Conservation (phyloP, 106 monocot genomes). For the Chionographis japonica region DNA sequence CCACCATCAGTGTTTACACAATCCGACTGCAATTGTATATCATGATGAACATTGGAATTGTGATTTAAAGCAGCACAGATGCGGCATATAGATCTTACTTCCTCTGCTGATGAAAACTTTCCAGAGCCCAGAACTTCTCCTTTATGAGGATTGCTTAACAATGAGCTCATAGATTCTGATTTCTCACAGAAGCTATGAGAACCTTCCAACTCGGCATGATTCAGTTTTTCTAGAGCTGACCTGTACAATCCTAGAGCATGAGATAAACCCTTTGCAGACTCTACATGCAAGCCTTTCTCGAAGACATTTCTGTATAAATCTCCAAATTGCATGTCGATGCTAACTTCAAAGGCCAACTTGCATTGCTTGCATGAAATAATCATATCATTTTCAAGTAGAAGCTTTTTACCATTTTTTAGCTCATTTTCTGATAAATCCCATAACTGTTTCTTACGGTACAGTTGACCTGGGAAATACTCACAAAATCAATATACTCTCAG, state of each 20-base stretch:
- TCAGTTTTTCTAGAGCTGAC: constrained; percentile 50
- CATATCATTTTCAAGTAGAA: constrained; percentile 36
- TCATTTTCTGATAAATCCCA: constrained; percentile 70
- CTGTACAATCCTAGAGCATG: constrained; percentile 39
- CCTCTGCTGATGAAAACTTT: background rate
- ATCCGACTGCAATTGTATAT: background rate
- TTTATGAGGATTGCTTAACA: background rate
- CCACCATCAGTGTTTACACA: constrained; percentile 3
- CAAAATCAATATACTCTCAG: background rate
- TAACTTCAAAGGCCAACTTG: constrained; percentile 41
- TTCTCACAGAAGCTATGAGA: background rate
- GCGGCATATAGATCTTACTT: constrained; percentile 14
- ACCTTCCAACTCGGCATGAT: constrained; percentile 14
- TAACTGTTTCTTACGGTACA: constrained; percentile 59
- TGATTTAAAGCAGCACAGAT: constrained; percentile 15
- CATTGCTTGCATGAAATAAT: constrained; percentile 70
- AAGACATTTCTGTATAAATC: constrained; percentile 46
- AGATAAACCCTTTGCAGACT: constrained; percentile 11
- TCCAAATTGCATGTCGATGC: constrained; percentile 53
- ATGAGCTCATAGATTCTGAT: background rate
- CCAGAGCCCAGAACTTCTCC: background rate
- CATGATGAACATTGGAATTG: background rate
- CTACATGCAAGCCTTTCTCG: constrained; percentile 11
- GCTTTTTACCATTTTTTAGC: constrained; percentile 37
- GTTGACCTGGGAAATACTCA: constrained; percentile 43